Percentiles rank a stretch among this genome's conserved stretches.
These are phyloP conservation scores for Penicillium sclerotigenum DNA, from an alignment of 2,329 filamentous ascomycete species.

Conservation along the genomic window DNA sequence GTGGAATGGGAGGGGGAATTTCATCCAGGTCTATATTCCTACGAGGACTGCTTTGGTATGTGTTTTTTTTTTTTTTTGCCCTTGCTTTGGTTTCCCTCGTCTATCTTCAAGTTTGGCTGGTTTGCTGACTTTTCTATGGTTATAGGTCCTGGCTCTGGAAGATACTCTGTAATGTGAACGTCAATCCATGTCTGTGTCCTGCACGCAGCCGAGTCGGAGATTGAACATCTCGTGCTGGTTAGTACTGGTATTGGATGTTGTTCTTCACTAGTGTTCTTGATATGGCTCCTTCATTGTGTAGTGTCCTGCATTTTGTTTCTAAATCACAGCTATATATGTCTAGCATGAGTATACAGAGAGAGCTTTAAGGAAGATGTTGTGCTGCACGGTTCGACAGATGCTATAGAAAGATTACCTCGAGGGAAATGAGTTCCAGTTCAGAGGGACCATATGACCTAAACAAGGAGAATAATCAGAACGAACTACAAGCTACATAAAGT, in stretches of 20 bases:
- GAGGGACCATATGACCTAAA: background rate
- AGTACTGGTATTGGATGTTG: background rate
- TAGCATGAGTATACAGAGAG: background rate
- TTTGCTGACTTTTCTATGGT: background rate
- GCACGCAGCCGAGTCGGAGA: background rate
- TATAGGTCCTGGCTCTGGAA: slow-evolving; percentile 55
- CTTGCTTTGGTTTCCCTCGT: too few relatives aligned
- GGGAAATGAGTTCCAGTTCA: too few relatives aligned
- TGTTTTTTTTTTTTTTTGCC: slow-evolving; percentile 22
- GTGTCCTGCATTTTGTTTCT: background rate
- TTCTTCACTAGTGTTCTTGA: background rate
- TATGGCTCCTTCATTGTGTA: background rate
- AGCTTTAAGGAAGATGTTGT: background rate
- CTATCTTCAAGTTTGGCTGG: too few relatives aligned
- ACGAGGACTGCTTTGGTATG: slow-evolving; percentile 76
- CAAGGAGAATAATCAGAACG: background rate
- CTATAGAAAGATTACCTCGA: background rate
- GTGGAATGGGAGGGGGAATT: slow-evolving; percentile 90
- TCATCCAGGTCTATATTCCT: slow-evolving; percentile 87
- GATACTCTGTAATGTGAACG: slow-evolving; percentile 33
- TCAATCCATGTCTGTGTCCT: background rate
- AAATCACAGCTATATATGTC: background rate
- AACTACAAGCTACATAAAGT: background rate
- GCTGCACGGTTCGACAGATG: background rate
- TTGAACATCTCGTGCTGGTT: background rate